A percentile compares a stretch with the other conserved stretches of the same genome.
phyloP scores from a whole-genome alignment of 345 rosid genomes.

The Erodium maritimum region DNA sequence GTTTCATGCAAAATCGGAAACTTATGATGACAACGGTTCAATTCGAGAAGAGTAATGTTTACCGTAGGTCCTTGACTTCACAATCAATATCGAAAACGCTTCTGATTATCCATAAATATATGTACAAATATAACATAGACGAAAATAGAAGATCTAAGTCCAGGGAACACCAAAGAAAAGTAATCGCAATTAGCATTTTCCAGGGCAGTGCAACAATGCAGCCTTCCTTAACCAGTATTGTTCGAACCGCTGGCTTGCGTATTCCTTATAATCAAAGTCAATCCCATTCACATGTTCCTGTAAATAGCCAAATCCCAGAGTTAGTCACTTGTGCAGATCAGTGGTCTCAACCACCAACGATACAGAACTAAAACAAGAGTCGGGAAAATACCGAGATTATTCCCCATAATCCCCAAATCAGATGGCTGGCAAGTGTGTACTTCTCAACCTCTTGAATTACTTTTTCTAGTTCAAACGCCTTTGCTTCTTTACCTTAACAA shows the following conservation, averaged over 20 bases:
- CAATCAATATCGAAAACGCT: not conserved
- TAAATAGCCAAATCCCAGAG: no score
- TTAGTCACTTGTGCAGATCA: no score
- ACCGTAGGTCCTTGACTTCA: no score
- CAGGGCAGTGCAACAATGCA: conserved; percentile 21
- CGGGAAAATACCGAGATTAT: conserved; percentile 34
- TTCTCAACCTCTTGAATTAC: conserved; percentile 35
- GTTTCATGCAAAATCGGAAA: no score
- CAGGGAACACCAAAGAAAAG: not conserved
- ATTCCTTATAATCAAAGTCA: conserved; percentile 55
- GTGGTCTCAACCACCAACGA: no score
- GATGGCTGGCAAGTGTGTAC: conserved; percentile 51
- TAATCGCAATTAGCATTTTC: not conserved
- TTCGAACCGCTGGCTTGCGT: conserved; percentile 54
- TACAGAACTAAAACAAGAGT: conserved; percentile 2
- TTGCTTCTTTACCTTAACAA: conserved; percentile 24
- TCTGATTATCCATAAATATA: not conserved
- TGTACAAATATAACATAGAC: not conserved
- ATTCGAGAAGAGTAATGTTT: not conserved
- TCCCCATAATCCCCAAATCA: conserved; percentile 67
- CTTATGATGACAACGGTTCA: not conserved
- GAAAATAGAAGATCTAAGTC: not conserved
- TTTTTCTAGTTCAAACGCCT: conserved; percentile 25
- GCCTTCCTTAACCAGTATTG: conserved; percentile 41
- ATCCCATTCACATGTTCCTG: conserved; percentile 54